Conservation (phyloP, 306 rosid genomes). For the Casuarina glauca region DNA sequence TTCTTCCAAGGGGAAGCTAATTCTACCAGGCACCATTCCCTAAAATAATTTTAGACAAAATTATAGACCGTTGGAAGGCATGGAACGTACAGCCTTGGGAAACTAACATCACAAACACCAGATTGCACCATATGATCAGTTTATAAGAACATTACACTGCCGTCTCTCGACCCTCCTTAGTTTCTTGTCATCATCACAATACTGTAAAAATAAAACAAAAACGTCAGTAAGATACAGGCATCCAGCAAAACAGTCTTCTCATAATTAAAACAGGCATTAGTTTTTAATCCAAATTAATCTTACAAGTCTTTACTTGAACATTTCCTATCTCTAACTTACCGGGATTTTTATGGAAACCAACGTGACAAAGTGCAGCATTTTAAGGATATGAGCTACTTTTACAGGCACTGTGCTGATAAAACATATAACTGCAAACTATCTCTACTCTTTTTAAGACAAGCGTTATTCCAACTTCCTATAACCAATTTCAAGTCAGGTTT, state of each 20-base stretch:
- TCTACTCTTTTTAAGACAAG: neutral
- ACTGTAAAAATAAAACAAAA: conserved; percentile 42
- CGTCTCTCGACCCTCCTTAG: conserved; percentile 57
- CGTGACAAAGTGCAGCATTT: neutral
- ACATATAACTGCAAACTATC: neutral
- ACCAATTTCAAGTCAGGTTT: conserved; percentile 1
- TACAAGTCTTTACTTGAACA: neutral
- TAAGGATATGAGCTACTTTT: neutral
- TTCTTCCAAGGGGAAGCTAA: conserved; percentile 7
- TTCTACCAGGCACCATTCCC: conserved; percentile 31
- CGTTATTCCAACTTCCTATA: neutral
- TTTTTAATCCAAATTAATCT: neutral
- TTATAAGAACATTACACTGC: conserved; percentile 62
- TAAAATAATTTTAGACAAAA: conserved; percentile 7
- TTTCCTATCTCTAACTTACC: neutral
- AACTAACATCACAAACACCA: conserved; percentile 24
- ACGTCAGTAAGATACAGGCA: neutral
- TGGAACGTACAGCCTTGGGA: conserved; percentile 10
- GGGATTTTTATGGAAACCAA: neutral
- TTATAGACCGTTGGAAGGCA: conserved; percentile 17
- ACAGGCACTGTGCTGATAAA: neutral
- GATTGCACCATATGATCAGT: conserved; percentile 36
- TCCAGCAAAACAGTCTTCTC: conserved; percentile 5
- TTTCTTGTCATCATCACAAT: conserved; percentile 51
- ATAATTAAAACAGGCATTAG: neutral